These are phyloP conservation scores for Boehmeria nivea DNA, from an alignment of 306 rosid species.

Conservation along the genomic window DNA sequence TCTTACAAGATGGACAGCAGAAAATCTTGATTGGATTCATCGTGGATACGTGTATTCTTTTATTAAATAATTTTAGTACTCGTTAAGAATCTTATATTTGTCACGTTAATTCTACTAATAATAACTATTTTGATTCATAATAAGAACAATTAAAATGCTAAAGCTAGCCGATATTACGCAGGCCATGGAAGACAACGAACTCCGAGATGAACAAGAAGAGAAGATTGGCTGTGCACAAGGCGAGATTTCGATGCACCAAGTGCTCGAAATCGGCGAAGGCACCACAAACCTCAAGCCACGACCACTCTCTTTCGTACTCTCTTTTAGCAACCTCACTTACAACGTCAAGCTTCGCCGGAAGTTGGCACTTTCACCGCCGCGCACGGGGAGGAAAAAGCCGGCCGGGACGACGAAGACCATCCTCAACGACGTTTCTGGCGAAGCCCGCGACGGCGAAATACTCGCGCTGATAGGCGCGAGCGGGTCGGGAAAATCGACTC, in stretches of 20 bases:
- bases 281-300: slow-evolving; percentile 28
- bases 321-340: slow-evolving; percentile 64
- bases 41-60: too few species aligned
- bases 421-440: slow-evolving; percentile 71
- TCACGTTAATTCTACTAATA: too few species aligned
- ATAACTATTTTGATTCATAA: too few species aligned
- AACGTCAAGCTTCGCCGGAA: slow-evolving; percentile 57
- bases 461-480: slow-evolving; percentile 85
- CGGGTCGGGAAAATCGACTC: slow-evolving; percentile 84
- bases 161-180: too few species aligned
- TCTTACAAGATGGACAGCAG: too few species aligned
- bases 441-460: slow-evolving; percentile 79
- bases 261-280: slow-evolving; percentile 23
- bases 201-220: neutral
- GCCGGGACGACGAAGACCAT: slow-evolving; percentile 44
- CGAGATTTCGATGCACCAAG: slow-evolving; percentile 62
- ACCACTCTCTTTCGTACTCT: slow-evolving; percentile 60
- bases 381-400: slow-evolving; percentile 6
- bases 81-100: too few species aligned
- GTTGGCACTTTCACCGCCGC: slow-evolving; percentile 24
- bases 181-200: too few species aligned
- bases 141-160: too few species aligned
- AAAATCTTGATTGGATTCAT: too few species aligned
- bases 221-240: slow-evolving; percentile 53
- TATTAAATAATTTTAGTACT: too few species aligned